Base-by-base conservation (phyloP, 208 protist genomes). In the Angomonas ambiguus region DNA sequence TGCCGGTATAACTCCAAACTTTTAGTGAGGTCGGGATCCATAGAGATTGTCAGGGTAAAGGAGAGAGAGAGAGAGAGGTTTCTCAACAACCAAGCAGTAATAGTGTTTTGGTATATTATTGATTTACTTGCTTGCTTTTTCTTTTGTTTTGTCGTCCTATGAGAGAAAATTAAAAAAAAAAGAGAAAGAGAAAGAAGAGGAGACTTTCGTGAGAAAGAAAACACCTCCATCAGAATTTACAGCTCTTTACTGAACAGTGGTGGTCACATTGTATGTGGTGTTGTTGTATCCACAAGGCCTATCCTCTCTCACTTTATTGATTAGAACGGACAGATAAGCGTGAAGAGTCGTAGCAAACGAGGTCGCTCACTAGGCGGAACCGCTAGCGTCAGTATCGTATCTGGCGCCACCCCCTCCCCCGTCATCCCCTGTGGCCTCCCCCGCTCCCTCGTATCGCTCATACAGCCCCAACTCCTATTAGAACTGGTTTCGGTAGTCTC, bases 351-450 rank as follows among this genome's bases (percentile, higher is more conserved):
- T 41, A 91, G 69, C 5, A 75, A 65, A 33, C 74, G 13, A 2
- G 82, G 82, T 24, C 88, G 76, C 1, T 83, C 71, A 22, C 83
- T 66, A 1, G 69, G 67, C 2, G 82, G 76, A n/a, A 82, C 88
- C 2, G 80, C 69, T 35, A 87, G 57, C n/a, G 69, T 73, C 51
- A 93, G 58, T 42, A 81, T 53, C 0, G 60, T 84, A 62, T 87
- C 81, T 0, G 87, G 81, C 45, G 66, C 53, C 58, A 65, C 79
- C 16, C 55, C 63, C 35, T 53, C 45, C 6, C 48, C 22, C 24
- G 59, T 60, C 25, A 34, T 53, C 27, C 31, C 49, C 51, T 51
- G 53, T 2, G 32, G 30, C 22, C 33, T 27, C 60, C 22, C 22
- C 38, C n/a, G 32, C 60, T 49, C 6, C 24, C 35, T 27, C 24